Conservation (phyloP, 306 rosid species). For the Quercus gilva region DNA sequence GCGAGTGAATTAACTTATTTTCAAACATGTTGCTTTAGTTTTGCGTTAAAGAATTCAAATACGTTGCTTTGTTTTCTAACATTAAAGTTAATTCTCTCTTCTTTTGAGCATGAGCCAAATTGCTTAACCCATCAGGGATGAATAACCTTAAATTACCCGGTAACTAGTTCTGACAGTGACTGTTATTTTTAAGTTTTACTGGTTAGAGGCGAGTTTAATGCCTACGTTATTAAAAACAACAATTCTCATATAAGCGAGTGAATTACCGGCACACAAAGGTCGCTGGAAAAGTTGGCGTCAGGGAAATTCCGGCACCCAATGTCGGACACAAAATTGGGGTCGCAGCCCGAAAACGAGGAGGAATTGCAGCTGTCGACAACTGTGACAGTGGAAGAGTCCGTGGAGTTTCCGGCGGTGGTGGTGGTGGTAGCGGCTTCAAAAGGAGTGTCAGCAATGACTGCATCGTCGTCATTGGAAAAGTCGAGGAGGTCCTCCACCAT, state of each 20-base stretch:
- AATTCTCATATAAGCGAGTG: neutral
- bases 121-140: rapidly evolving
- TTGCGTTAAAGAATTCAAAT: no score
- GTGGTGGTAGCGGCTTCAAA: slow-evolving; percentile 43
- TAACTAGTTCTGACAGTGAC: no score
- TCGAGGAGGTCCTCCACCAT: slow-evolving; percentile 83
- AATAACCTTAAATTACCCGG: no score
- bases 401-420: slow-evolving; percentile 39
- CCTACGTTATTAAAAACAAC: no score
- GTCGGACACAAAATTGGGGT: slow-evolving; percentile 29
- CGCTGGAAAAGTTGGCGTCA: slow-evolving; percentile 57
- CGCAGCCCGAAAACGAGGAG: slow-evolving; percentile 40
- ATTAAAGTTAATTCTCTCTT: no score
- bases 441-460: slow-evolving; percentile 22
- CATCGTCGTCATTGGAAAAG: slow-evolving; percentile 64
- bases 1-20: neutral
- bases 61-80: no score
- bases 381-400: slow-evolving; percentile 45
- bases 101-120: no score
- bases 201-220: no score
- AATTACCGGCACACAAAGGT: slow-evolving; percentile 80
- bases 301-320: slow-evolving; percentile 31
- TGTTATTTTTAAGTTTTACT: no score
- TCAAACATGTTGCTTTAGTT: neutral
- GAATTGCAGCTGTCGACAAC: slow-evolving; percentile 55